Evolutionary conservation across 129 eudicot species (phyloP), one percentile per base, ranked within the genome.

Genomic region (Helianthus tuberosus): DNA sequence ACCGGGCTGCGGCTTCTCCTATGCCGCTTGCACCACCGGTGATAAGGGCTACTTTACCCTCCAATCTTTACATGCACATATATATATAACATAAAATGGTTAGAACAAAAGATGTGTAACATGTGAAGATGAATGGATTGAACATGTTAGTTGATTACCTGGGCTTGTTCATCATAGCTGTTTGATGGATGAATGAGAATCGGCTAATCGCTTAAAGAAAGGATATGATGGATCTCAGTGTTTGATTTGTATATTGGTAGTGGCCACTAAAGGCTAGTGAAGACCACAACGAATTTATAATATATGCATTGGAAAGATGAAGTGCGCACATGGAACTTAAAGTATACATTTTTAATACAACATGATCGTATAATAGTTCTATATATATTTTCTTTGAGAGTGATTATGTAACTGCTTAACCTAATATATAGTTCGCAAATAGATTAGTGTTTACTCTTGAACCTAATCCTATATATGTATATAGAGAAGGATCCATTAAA

Each of bases 1-100:
- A 41, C 70, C 89, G 83, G 0, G 79, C 91, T 0, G 95, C 36
- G 9, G 77, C 88, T 74, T 84, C 97, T 16, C 97, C 97, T 35
- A 91, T 88, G 76, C 97, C 97, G 77, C 97, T 88, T 2, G 97
- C 97, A 6, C 85, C 97, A 5, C 97, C 97, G 3, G 97, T 91
- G 69, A 91, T 82, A 2, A 91, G 75, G 43, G 97, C 97, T 54
- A 91, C 97, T 78, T 91, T 91, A 39, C 97, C 89, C 16, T 85
- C 85, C 86, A 91, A 88, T 80, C 94, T 87, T 16, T 8, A 66
- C 23, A 43, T 55, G 36, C 27, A 46, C 66, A 15, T 16, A 57
- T 41, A 27, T 27, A 27, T 27, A 27, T 27, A 27, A 6, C 8
- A 11, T 52, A 10, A 11, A 3, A 38, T 39, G 9, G 16, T 73